Base-by-base conservation (phyloP, 192 early-diverging fungal species). In the Coemansia sp. region DNA sequence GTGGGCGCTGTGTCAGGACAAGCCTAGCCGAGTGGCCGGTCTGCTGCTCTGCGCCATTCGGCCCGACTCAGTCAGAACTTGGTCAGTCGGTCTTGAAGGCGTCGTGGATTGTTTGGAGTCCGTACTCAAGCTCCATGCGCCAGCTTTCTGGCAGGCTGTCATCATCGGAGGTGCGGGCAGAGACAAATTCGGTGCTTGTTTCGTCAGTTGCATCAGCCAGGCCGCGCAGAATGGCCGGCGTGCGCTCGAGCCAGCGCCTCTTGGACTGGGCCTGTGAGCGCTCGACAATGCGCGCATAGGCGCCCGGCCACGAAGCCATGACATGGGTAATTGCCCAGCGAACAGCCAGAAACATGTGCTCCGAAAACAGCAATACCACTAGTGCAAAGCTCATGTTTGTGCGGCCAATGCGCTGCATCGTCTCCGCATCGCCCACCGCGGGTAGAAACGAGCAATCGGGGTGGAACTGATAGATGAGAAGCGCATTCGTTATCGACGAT, bases 381-480 rank as follows among this genome's bases (percentile, higher is more conserved):
- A 83, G 76, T 49, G 81, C 81, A 63, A 75, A 59, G 63, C 62
- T 70, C 72, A 83, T 68, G 40, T 54, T 68, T n/a, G 81, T 77
- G 60, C 81, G 81, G 32, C 81, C 81, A 47, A 72, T 65, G 45
- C 69, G 75, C 63, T 61, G 56, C 81, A 83, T 71, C 42, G 71
- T 59, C 41, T 32, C 75, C 19, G 75, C 32, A 52, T 77, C 76
- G 39, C 65, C 57, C 16, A 70, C 71, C 4, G 62, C 43, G 23
- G 76, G 76, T 57, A 74, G 69, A 10, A 69, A 60, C 37, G 72
- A 45, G 69, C 68, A 68, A 45, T 63, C 45, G 19, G 74, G 66
- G 62, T 83, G 68, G 69, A 85, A 85, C 66, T 84, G 84, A 68
- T 85, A 86, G n/a, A 86, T 61, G 21, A 86, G 72, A 60, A 83